Evolutionary conservation across 768 basidiomycete genomes (phyloP).

Genomic region (Tricholoma hemisulphureum): DNA sequence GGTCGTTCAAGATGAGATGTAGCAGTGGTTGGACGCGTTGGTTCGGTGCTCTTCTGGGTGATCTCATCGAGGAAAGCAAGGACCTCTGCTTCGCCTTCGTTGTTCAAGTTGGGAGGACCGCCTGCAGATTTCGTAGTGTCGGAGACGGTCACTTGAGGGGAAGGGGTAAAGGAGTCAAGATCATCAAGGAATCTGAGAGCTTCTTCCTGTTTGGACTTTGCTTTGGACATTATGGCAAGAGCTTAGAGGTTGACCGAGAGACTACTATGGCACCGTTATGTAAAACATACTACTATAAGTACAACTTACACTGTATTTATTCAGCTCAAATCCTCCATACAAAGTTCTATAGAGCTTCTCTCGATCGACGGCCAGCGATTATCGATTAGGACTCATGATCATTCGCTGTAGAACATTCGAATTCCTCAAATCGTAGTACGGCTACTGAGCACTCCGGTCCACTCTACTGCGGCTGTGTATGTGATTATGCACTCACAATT

Average conservation of each 20-base stretch:
- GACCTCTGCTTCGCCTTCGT: constrained; percentile 75
- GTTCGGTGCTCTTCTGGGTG: constrained; percentile 85
- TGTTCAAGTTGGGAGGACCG: constrained; percentile 24
- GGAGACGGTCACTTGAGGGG: constrained; percentile 13
- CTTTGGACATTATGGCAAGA: constrained; percentile 39
- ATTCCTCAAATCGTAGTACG: too few species aligned
- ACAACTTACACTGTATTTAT: too few species aligned
- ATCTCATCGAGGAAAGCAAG: constrained; percentile 94
- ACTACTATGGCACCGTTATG: not conserved
- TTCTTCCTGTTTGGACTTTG: constrained; percentile 82
- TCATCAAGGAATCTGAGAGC: constrained; percentile 93
- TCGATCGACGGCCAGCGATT: too few species aligned
- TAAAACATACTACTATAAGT: too few species aligned
- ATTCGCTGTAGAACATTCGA: too few species aligned
- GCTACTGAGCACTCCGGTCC: too few species aligned
- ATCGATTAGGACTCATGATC: too few species aligned
- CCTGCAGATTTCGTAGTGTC: constrained; percentile 15
- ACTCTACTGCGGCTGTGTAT: too few species aligned
- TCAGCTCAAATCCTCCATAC: too few species aligned
- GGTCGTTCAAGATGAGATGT: constrained; percentile 55
- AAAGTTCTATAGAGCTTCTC: too few species aligned
- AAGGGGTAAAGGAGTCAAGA: constrained; percentile 75
- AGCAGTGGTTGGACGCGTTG: constrained; percentile 58
- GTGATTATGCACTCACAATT: too few species aligned
- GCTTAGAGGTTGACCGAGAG: not conserved